These are phyloP conservation scores for Mortierella sp. DNA, from an alignment of 371 early-diverging fungal species.

Conservation along the genomic window DNA sequence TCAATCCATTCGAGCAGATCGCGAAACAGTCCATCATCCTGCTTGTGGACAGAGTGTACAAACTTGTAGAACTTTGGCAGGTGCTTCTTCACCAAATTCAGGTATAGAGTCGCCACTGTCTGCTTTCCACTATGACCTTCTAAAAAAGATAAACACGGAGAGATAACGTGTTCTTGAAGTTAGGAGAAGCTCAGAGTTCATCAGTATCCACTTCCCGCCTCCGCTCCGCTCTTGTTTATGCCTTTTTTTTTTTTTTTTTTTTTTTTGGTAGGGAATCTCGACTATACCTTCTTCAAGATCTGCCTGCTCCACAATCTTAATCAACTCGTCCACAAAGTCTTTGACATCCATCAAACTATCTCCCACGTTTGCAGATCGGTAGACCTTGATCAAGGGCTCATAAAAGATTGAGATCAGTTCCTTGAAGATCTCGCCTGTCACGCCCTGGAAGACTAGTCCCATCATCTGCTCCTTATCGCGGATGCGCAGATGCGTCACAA, in stretches of 20 bases:
- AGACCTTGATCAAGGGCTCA: conserved; percentile 71
- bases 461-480: conserved; percentile 69
- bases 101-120: conserved; percentile 34
- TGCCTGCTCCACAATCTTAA: conserved; percentile 62
- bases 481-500: conserved; percentile 62
- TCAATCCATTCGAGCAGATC: conserved; percentile 59
- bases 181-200: no score
- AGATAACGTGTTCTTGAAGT: no score
- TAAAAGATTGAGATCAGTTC: conserved; percentile 75
- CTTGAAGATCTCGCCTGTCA: conserved; percentile 71
- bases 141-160: no score
- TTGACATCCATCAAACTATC: conserved; percentile 70
- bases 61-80: conserved; percentile 68
- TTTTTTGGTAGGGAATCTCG: not conserved
- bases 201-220: no score
- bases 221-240: no score
- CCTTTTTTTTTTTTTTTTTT: not conserved
- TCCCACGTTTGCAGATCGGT: conserved; percentile 73
- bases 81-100: conserved; percentile 65
- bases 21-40: conserved; percentile 58
- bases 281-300: conserved; percentile 51
- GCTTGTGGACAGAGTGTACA: conserved; percentile 69
- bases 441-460: conserved; percentile 69
- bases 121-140: conserved; percentile 22
- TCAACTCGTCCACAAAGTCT: conserved; percentile 68